phyloP scores from a whole-genome alignment of 305 asterid genomes.

The Solanum hybrid region DNA sequence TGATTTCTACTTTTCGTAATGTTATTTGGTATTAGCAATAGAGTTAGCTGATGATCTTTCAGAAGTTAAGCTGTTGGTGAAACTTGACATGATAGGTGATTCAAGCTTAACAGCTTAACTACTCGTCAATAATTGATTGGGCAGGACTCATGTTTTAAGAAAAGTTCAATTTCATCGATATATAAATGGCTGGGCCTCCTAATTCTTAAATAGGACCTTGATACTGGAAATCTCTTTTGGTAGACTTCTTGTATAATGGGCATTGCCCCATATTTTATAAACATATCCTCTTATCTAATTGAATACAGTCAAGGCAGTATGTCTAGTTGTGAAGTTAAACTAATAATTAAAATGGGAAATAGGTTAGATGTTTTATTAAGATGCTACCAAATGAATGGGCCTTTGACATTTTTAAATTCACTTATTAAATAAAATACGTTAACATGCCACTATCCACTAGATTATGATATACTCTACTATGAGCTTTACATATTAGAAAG shows the following conservation, averaged over 20 bases:
- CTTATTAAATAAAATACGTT: neutral
- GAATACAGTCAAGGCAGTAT: neutral
- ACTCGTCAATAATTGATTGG: neutral
- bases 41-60: conserved; percentile 1
- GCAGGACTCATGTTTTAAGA: neutral
- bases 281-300: neutral
- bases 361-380: neutral
- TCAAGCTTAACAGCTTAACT: neutral
- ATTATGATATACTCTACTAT: neutral
- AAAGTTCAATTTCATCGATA: neutral
- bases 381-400: neutral
- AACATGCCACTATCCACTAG: neutral
- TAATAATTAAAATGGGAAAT: neutral
- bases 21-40: neutral
- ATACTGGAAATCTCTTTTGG: neutral
- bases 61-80: neutral
- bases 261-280: neutral
- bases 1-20: neutral
- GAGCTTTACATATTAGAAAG: neutral
- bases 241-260: neutral
- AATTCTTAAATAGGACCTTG: neutral
- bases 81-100: neutral
- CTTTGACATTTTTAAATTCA: neutral
- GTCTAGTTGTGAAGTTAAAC: neutral
- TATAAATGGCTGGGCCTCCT: neutral